phyloP scores from a whole-genome alignment of 805 yeast species.

The Lipomyces starkeyi region DNA sequence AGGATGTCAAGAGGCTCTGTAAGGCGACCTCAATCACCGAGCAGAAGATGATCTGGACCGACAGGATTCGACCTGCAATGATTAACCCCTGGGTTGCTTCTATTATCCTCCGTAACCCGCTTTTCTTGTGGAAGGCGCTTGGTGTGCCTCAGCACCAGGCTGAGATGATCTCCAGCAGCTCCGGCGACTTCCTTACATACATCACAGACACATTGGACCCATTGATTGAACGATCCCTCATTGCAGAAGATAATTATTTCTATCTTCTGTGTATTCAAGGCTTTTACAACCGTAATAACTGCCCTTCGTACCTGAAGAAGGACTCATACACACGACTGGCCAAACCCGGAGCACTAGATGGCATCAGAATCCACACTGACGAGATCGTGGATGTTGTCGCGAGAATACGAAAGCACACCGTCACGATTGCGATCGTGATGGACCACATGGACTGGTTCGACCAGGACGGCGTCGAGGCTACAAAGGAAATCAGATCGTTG shows the following conservation, averaged over 20 bases:
- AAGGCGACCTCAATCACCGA: constrained; percentile 61
- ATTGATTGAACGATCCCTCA: constrained; percentile 63
- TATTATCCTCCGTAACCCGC: constrained; percentile 75
- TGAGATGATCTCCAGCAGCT: constrained; percentile 58
- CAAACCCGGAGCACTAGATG: constrained; percentile 62
- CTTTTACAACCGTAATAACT: constrained; percentile 62
- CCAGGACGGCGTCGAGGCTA: constrained; percentile 66
- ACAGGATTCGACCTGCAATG: constrained; percentile 67
- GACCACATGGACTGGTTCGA: constrained; percentile 94
- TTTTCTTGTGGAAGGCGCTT: constrained; percentile 86
- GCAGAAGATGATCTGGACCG: constrained; percentile 69
- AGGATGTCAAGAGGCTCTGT: constrained; percentile 62
- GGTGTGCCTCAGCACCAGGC: constrained; percentile 92
- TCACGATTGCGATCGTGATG: constrained; percentile 82
- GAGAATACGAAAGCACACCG: constrained; percentile 63
- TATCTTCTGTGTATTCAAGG: constrained; percentile 74
- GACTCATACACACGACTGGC: constrained; percentile 61
- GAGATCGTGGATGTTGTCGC: constrained; percentile 75
- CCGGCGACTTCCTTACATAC: constrained; percentile 67
- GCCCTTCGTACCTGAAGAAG: constrained; percentile 75
- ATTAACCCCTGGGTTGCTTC: constrained; percentile 73
- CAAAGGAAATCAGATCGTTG: constrained; percentile 68
- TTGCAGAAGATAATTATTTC: constrained; percentile 77
- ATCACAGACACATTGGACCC: constrained; percentile 83
- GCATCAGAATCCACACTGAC: constrained; percentile 79